A percentile compares a stretch with the other conserved stretches of the same genome.
These are phyloP conservation scores for Phytopythium helicoides DNA, from an alignment of 352 stramenopile genomes.

Conservation along the genomic window DNA sequence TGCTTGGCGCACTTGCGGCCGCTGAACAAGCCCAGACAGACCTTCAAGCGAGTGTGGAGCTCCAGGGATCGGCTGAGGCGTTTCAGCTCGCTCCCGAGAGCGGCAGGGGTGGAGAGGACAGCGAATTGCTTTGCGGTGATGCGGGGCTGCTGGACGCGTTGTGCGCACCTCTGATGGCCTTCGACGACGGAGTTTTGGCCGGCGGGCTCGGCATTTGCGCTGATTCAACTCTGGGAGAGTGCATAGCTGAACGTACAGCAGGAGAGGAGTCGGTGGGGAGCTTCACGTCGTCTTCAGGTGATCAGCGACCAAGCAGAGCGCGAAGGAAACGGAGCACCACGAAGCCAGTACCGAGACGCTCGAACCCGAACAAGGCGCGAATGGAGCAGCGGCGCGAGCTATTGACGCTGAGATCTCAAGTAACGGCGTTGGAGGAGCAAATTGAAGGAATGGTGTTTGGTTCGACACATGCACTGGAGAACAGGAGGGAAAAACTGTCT, in stretches of 20 bases:
- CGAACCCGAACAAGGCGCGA: slow-evolving; percentile 6
- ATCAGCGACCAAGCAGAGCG: not conserved
- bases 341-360: not conserved
- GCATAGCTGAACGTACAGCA: no score
- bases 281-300: not conserved
- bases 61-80: no score
- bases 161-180: slow-evolving; percentile 16
- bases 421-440: slow-evolving; percentile 3
- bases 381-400: slow-evolving; percentile 2
- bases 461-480: not conserved
- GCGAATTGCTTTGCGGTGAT: slow-evolving; percentile 10
- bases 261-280: not conserved
- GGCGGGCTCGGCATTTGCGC: not conserved
- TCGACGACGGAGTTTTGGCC: slow-evolving; percentile 15
- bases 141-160: slow-evolving; percentile 23
- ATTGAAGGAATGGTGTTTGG: slow-evolving; percentile 4
- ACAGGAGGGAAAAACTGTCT: not conserved
- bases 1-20: not conserved
- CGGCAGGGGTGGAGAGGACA: not conserved
- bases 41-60: not conserved
- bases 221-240: not conserved
- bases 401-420: not conserved
- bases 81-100: no score
- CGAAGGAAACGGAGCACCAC: not conserved
- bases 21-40: not conserved